phyloP scores from a whole-genome alignment of 139 green algal genomes.

The Ostreobium quekettii region DNA sequence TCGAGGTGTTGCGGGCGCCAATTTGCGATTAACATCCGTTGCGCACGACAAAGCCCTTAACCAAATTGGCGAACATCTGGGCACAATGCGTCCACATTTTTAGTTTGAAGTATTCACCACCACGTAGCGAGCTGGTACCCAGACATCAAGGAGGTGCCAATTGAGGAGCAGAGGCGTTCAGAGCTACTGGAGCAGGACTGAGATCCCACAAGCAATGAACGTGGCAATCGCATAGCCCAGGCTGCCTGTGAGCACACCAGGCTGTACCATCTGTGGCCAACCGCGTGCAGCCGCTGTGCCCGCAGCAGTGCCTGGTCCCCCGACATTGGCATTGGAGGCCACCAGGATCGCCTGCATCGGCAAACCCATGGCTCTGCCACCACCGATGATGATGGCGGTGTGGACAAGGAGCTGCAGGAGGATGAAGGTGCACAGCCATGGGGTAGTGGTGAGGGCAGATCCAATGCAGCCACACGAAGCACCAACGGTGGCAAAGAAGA shows the following conservation, averaged over 20 bases:
- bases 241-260: slow-evolving; percentile 48
- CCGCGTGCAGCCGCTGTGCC: slow-evolving; percentile 53
- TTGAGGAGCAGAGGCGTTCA: no score
- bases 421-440: slow-evolving; percentile 39
- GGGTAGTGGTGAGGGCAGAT: slow-evolving; percentile 24
- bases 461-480: slow-evolving; percentile 40
- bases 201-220: no score
- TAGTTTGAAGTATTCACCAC: no score
- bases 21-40: no score
- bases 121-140: no score
- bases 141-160: no score
- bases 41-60: no score
- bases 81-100: no score
- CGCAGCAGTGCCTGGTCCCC: slow-evolving; percentile 64
- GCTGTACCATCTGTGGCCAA: slow-evolving; percentile 61
- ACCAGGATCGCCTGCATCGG: slow-evolving; percentile 44
- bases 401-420: slow-evolving; percentile 32
- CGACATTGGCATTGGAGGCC: slow-evolving; percentile 64
- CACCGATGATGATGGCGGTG: slow-evolving; percentile 34
- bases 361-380: slow-evolving; percentile 25
- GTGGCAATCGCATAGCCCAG: slow-evolving; percentile 55
- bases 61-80: no score
- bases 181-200: no score
- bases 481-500: slow-evolving; percentile 79
- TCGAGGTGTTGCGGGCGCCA: no score